A percentile compares a stretch with the other conserved stretches of the same genome.
Evolutionary conservation across 179 eudicot species (phyloP).

Genomic region (Silene vulgaris): DNA sequence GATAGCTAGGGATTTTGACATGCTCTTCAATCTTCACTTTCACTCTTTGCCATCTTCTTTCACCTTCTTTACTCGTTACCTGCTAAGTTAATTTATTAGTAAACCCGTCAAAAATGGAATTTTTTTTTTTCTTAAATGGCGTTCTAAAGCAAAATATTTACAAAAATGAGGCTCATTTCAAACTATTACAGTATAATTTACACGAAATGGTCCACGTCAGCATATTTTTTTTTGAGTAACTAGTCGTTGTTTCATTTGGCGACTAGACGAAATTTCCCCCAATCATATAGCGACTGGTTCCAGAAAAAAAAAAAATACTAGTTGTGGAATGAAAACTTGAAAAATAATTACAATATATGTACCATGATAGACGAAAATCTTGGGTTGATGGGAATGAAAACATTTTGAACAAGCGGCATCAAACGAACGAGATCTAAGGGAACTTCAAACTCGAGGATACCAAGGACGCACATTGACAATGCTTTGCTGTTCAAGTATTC

Average conservation of each 20-base stretch:
- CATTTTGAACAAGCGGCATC: conserved; percentile 9
- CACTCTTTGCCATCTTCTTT: conserved; percentile 62
- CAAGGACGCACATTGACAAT: conserved; percentile 7
- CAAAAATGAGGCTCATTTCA: no score
- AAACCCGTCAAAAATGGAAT: neutral
- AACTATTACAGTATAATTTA: no score
- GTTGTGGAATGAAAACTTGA: neutral
- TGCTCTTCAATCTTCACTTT: conserved; percentile 56
- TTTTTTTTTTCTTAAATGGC: no score
- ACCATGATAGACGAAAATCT: conserved; percentile 21
- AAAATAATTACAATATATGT: neutral
- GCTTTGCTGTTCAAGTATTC: conserved; percentile 14
- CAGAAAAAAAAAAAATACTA: no score
- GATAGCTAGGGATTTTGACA: conserved; percentile 36
- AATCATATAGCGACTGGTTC: no score
- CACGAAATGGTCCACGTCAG: no score
- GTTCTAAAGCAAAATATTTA: no score
- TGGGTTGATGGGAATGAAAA: conserved; percentile 14
- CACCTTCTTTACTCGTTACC: conserved; percentile 45
- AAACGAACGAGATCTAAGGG: conserved; percentile 9
- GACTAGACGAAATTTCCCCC: no score
- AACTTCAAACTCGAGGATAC: conserved; percentile 13
- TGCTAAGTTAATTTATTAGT: conserved; percentile 7
- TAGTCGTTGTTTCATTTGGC: no score
- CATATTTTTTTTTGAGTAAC: no score